These are phyloP conservation scores for Quercus rubra DNA, from an alignment of 306 rosid genomes.

Conservation along the genomic window DNA sequence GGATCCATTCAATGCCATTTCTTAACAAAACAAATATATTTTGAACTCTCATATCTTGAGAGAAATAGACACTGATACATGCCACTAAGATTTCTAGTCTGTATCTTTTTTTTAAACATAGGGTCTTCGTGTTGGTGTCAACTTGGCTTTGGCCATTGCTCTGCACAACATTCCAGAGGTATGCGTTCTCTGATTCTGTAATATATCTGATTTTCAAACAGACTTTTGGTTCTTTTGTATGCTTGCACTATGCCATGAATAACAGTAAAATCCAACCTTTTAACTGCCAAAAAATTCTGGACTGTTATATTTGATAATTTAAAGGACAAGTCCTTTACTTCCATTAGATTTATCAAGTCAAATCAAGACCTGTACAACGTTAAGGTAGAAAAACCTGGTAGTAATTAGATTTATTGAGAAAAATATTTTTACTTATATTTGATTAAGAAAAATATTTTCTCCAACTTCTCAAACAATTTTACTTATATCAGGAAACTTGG, in stretches of 20 bases:
- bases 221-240: slow-evolving; percentile 8
- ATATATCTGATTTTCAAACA: not conserved
- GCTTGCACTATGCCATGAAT: slow-evolving; percentile 12
- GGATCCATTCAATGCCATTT: too few species aligned
- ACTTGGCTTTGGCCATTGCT: slow-evolving; percentile 97
- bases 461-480: not conserved
- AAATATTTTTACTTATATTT: not conserved
- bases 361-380: not conserved
- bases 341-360: not conserved
- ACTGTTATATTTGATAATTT: not conserved
- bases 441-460: not conserved
- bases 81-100: slow-evolving; percentile 20
- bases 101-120: slow-evolving; percentile 31
- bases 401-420: too few species aligned
- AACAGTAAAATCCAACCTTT: not conserved
- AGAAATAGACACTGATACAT: not conserved
- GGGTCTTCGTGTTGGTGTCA: slow-evolving; percentile 96
- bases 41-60: not conserved
- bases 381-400: too few species aligned
- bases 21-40: not conserved
- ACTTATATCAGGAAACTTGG: not conserved
- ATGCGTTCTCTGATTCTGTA: slow-evolving; percentile 18
- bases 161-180: slow-evolving; percentile 99
- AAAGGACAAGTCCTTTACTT: not conserved
- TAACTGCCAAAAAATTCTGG: not conserved